Evolutionary conservation across 495 filamentous ascomycete species (phyloP), one percentile per base, ranked within the genome.

Genomic region (Hypoxylon subgilvum): DNA sequence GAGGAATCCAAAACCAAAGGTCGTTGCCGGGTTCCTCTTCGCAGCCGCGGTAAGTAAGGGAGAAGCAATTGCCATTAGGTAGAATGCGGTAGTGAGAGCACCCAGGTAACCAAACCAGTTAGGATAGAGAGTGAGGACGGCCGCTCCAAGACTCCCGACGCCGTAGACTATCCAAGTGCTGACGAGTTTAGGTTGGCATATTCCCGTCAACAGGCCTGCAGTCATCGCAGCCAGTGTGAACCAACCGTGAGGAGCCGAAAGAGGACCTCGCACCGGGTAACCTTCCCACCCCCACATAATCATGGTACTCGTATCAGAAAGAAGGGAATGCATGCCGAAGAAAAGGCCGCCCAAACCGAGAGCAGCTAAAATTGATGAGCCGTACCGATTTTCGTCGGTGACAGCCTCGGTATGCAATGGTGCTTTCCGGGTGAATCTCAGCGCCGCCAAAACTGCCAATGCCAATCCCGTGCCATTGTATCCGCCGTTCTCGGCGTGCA

Each of bases 231-330:
- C 81, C 48, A 97, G 85, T 2, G 91, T 95, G 57, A 84, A 82
- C 47, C 88, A 88, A 43, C 91, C 95, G 66, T 99, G 92, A 16
- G 92, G 89, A 40, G 84, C 91, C 45, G 92, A 86, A 36, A 96
- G 82, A 3, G 95, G 95, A 3, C 95, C 95, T 39, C 89, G 83
- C 43, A 97, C 83, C 31, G 95, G 95, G 65, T 89, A 97, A 13
- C 95, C 95, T 56, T 96, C 91, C 95, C 95, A 99, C n/a, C 89
- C 90, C 95, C 95, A 99, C 18, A 91, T 80, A 54, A 97, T 96
- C 92, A 97, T 97, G 23, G 95, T 99, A 74, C 94, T 97, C 0
- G 92, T 97, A 69, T 99, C 95, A 0, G 94, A 96, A 19, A 99
- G 80, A 10, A 97, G 81, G 1, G 92, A 96, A 66, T 97, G 92